A percentile compares a stretch with the other conserved stretches of the same genome.
These are phyloP conservation scores for Raffaelea arxii DNA, from an alignment of 2,329 filamentous ascomycete species.

Conservation along the genomic window DNA sequence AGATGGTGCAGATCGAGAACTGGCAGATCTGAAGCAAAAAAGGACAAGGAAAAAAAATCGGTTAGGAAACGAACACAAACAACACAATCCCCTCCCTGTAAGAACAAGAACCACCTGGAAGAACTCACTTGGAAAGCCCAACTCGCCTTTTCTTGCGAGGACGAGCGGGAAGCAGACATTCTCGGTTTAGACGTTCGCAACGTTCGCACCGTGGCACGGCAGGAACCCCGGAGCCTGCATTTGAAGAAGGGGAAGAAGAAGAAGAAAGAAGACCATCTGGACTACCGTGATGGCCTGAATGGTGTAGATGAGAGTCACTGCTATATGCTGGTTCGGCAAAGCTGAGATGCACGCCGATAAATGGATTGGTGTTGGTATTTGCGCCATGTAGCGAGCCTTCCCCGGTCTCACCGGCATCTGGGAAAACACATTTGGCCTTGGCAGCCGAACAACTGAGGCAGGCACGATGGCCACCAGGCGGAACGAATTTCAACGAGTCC, in stretches of 20 bases:
- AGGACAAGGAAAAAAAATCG: background rate
- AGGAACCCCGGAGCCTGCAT: conserved; percentile 5
- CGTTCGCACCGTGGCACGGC: conserved; percentile 11
- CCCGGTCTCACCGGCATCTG: conserved; percentile 8
- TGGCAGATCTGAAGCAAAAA: background rate
- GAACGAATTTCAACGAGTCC: conserved; percentile 16
- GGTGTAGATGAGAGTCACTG: background rate
- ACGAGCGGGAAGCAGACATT: conserved; percentile 11
- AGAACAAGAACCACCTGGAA: no score
- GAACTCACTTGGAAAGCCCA: conserved; percentile 8
- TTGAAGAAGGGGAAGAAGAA: background rate
- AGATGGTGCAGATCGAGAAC: no score
- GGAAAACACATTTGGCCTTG: conserved; percentile 16
- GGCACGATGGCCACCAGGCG: conserved; percentile 15
- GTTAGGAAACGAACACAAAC: no score
- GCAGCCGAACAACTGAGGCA: conserved; percentile 15
- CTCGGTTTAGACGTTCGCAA: conserved; percentile 12
- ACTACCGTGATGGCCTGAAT: background rate
- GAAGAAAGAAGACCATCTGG: background rate
- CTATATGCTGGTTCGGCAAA: background rate
- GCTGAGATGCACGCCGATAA: background rate
- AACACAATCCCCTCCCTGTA: no score
- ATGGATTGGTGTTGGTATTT: background rate
- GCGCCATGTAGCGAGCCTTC: background rate
- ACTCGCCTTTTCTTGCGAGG: conserved; percentile 14